These are phyloP conservation scores for Didymella pomorum DNA, from an alignment of 2,329 filamentous ascomycete species.

Conservation along the genomic window DNA sequence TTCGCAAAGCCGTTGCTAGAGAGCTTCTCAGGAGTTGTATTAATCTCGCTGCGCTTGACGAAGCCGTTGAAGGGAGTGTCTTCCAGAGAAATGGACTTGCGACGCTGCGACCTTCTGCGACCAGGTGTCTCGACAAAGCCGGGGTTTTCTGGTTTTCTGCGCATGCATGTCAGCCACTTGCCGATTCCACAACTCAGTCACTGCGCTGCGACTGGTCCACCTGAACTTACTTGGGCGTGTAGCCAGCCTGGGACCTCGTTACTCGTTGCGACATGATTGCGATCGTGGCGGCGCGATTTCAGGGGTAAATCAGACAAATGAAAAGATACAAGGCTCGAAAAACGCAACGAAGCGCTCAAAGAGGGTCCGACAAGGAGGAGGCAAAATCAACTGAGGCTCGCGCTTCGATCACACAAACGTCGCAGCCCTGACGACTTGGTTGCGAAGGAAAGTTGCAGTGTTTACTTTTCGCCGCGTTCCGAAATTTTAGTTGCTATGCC, in stretches of 20 bases:
- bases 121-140: constrained; percentile 61
- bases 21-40: constrained; percentile 1
- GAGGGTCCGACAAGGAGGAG: background rate
- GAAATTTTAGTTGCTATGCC: constrained; percentile 22
- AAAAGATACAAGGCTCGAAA: background rate
- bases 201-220: background rate
- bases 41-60: constrained; percentile 22
- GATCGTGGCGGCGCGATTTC: constrained; percentile 13
- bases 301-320: constrained; percentile 4
- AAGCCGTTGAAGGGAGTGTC: constrained; percentile 36
- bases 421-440: constrained; percentile 3
- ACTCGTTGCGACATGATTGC: constrained; percentile 50
- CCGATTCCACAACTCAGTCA: background rate
- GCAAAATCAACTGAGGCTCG: constrained; percentile 2
- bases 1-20: constrained; percentile 13
- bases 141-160: constrained; percentile 52
- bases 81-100: constrained; percentile 51
- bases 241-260: constrained; percentile 59
- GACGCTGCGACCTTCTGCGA: constrained; percentile 51
- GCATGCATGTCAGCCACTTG: constrained; percentile 34
- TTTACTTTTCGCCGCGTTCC: constrained; percentile 23
- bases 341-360: constrained; percentile 6
- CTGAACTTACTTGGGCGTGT: constrained; percentile 56
- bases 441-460: constrained; percentile 13
- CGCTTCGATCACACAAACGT: background rate